A percentile compares a stretch with the other conserved stretches of the same genome.
Evolutionary conservation across 1,139 yeast species (phyloP).

Genomic region (Geotrichum europaeum): DNA sequence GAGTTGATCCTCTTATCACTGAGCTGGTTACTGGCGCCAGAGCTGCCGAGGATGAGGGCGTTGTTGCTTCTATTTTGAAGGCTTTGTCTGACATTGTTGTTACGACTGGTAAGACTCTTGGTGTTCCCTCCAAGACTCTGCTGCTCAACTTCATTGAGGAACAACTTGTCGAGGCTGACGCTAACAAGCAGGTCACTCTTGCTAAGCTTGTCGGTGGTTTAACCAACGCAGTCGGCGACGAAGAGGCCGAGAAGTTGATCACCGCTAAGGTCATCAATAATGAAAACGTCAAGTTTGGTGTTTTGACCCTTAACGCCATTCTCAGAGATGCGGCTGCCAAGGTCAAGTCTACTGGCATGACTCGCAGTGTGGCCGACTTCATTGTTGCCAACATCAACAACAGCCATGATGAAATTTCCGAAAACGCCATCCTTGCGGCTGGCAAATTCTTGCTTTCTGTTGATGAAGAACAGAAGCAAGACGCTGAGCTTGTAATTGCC

Average conservation of each 20-base stretch:
- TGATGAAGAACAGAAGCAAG: constrained; percentile 21
- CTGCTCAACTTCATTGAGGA: constrained; percentile 73
- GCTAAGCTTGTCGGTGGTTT: constrained; percentile 76
- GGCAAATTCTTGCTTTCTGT: constrained; percentile 62
- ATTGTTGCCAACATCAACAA: constrained; percentile 46
- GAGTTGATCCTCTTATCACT: constrained; percentile 86
- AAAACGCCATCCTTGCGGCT: constrained; percentile 73
- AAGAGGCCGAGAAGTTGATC: constrained; percentile 60
- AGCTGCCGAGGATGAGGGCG: constrained; percentile 54
- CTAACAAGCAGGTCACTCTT: constrained; percentile 45
- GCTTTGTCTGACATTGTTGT: constrained; percentile 80
- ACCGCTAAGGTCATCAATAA: constrained; percentile 51
- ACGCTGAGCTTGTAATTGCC: constrained; percentile 19
- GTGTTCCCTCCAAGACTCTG: constrained; percentile 62
- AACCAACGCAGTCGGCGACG: constrained; percentile 57
- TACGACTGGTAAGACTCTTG: constrained; percentile 72
- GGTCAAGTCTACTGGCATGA: constrained; percentile 47
- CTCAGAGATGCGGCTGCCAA: constrained; percentile 67
- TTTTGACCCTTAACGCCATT: constrained; percentile 72
- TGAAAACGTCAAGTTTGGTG: constrained; percentile 52
- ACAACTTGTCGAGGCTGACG: constrained; percentile 20
- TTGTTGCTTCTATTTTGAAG: constrained; percentile 76
- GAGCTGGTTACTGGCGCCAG: constrained; percentile 77
- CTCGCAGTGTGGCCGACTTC: constrained; percentile 45
- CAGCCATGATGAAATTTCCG: constrained; percentile 53